phyloP scores from a whole-genome alignment of 305 asterid species.

The Fraxinus floribunda region DNA sequence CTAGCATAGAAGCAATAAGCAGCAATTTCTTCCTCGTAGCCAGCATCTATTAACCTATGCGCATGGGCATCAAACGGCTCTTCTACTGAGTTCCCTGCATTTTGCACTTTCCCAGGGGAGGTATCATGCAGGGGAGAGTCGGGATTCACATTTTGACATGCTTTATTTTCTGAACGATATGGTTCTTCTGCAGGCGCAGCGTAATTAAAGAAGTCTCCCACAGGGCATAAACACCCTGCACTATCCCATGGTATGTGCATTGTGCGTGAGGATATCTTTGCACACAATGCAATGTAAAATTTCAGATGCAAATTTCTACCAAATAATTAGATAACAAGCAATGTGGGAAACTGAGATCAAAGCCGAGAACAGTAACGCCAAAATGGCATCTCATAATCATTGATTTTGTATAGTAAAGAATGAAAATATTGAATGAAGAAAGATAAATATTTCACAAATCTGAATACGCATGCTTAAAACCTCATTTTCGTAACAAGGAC shows the following conservation, averaged over 20 bases:
- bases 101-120: constrained; percentile 22
- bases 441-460: neutral
- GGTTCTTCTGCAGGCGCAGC: constrained; percentile 68
- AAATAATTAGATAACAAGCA: neutral
- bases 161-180: constrained; percentile 23
- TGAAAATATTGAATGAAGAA: neutral
- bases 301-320: neutral
- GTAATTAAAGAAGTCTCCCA: constrained; percentile 87
- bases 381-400: neutral
- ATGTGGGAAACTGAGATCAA: neutral
- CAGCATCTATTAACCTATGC: constrained; percentile 71
- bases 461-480: neutral
- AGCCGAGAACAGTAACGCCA: neutral
- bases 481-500: neutral
- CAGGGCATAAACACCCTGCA: constrained; percentile 87
- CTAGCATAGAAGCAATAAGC: constrained; percentile 80
- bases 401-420: neutral
- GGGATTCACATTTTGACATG: constrained; percentile 10
- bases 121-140: constrained; percentile 9
- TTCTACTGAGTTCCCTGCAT: constrained; percentile 10
- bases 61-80: constrained; percentile 29
- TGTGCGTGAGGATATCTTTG: constrained; percentile 83
- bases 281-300: constrained; percentile 16
- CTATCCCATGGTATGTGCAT: constrained; percentile 85
- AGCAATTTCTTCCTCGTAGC: constrained; percentile 51